Evolutionary conservation across 169 alveolate species (phyloP), one percentile per base, ranked within the genome.

Genomic region (Cryptosporidium baileyi): DNA sequence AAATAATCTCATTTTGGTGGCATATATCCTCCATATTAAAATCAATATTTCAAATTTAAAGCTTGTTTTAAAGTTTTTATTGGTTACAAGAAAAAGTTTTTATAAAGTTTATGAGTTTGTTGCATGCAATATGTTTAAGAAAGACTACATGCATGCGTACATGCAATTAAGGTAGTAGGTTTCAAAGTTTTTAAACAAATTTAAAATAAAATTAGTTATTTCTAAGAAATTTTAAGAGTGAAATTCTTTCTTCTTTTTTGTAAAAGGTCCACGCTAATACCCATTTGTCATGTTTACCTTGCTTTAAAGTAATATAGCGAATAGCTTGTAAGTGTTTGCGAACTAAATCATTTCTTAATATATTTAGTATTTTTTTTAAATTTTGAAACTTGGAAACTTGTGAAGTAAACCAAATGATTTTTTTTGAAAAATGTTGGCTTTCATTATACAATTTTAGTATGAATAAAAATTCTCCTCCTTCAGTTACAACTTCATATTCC

Each of bases 401-500:
- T 1, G 91, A 59, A n/a, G 91, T 88, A 54, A 67, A 89, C 93
- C 93, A 89, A 38, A 89, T 38, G 26, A 89, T 65, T 17, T 61
- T 80, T 17, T 67, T 45, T 13, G 61, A 65, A 13, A 80, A 57
- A 13, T 32, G 19, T 3, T 65, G 36, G 54, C 93, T 89, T 52
- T 89, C 89, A 15, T 32, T 32, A 30, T 62, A 59, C 89, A 89
- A 57, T 11, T 74, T 45, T 30, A 34, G n/a, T 19, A 90, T 54
- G 60, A 90, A 90, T 5, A 26, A 34, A 15, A 36, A 62, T 59
- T 90, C 93, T 19, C 93, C 93, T 34, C 93, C 93, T 1, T 80
- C 80, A 28, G 89, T 81, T 15, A 80, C 38, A 3, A 85, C 32
- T 49, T 90, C 93, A 54, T 60, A 59, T 15, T 45, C 44, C n/a